Base-by-base conservation (phyloP, 2,329 filamentous ascomycete species). In the Stachybotrys elegans region DNA sequence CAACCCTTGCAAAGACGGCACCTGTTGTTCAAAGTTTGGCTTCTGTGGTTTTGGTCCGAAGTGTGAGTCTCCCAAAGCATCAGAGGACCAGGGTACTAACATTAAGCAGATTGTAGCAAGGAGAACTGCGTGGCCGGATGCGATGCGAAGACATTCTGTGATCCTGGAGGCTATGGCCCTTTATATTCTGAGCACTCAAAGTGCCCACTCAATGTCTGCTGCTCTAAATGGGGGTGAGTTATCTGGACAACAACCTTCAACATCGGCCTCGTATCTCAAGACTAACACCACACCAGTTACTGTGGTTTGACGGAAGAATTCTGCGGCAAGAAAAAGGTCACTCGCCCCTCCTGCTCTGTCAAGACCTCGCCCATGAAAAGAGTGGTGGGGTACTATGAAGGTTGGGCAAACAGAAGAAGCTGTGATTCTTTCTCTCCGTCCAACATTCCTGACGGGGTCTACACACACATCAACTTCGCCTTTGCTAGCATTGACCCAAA, bases 131-230 rank as follows among this genome's bases (percentile, higher is more conserved):
- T 51, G 17, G 43, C 19, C 5, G 42, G 36, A 6, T 66, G 63
- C 17, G 27, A 49, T 20, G 38, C 45, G 22, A 59, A 59, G 19
- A 44, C 48, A 0, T 54, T 61, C 19, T 65, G 62, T 35, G 50
- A 65, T 21, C 59, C 60, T 29, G 25, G 25, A 4, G 59, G 57
- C 3, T 59, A 51, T 48, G 60, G 58, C 1, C 22, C 44, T 3
- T 34, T 58, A 31, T 63, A 49, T 23, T 23, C 35, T 7, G 43
- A 48, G 3, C 12, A 35, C 1, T 27, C 31, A 0, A 44, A 46
- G 3, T 67, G 64, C 40, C 64, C 63, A 1, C 50, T 67, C 0
- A 63, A 67, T 13, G 64, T 67, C 1, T 69, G 66, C 51, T 68
- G 65, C 36, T 55, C 48, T 36, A 36, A 56, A 21, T 56, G 40